A percentile compares a stretch with the other conserved stretches of the same genome.
Conservation (phyloP, 2,329 filamentous ascomycete genomes). For the Cercospora sojina region DNA sequence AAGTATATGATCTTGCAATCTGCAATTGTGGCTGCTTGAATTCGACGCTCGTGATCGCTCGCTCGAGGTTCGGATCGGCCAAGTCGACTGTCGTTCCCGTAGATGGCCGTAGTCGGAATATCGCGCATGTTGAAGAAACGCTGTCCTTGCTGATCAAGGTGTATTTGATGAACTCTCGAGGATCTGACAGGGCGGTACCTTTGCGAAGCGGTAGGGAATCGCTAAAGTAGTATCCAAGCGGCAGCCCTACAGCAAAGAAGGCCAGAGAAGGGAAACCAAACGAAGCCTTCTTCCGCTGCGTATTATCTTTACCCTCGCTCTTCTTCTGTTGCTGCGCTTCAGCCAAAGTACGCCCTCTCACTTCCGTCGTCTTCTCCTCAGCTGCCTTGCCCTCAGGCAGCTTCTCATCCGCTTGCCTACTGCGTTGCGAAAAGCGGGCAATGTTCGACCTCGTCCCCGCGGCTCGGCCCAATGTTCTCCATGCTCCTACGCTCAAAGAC, state of each 20-base stretch:
- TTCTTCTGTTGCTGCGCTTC: slow-evolving; percentile 2
- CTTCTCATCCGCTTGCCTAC: slow-evolving; percentile 5
- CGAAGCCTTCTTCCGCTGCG: slow-evolving; percentile 9
- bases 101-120: slow-evolving; percentile 62
- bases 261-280: slow-evolving; percentile 25
- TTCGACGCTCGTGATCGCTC: slow-evolving; percentile 82
- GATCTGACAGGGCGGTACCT: slow-evolving; percentile 8
- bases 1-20: slow-evolving; percentile 88
- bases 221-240: slow-evolving; percentile 28
- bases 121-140: slow-evolving; percentile 66
- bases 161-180: slow-evolving; percentile 47
- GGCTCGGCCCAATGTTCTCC: slow-evolving; percentile 7
- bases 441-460: slow-evolving; percentile 4
- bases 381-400: slow-evolving; percentile 1
- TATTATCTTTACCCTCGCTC: slow-evolving; percentile 8
- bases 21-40: slow-evolving; percentile 93
- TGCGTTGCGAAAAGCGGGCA: slow-evolving; percentile 13
- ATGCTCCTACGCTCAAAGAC: slow-evolving; percentile 11
- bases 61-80: slow-evolving; percentile 29
- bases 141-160: slow-evolving; percentile 60
- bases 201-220: slow-evolving; percentile 8
- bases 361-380: neutral
- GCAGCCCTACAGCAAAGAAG: slow-evolving; percentile 25
- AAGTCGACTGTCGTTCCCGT: slow-evolving; percentile 22
- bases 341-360: neutral